Evolutionary conservation across 2,329 filamentous ascomycete species (phyloP).

Genomic region (Microascus cirrosus): DNA sequence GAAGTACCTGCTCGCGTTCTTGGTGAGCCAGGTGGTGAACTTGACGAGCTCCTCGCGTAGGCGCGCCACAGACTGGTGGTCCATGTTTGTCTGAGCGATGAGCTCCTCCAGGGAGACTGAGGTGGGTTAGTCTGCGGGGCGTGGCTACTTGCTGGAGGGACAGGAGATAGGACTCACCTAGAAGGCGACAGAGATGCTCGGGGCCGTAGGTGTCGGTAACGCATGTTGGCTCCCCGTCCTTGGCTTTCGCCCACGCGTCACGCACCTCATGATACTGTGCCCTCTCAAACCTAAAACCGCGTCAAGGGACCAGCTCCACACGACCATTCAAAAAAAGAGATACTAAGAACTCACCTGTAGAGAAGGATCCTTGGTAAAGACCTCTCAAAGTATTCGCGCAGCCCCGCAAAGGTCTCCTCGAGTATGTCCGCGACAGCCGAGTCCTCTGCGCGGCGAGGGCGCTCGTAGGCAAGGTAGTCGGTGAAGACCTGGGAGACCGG

Average conservation of each 20-base stretch:
- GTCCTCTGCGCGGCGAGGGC: slow-evolving; percentile 50
- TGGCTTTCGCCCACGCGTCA: slow-evolving; percentile 54
- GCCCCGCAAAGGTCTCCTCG: slow-evolving; percentile 75
- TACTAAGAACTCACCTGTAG: slow-evolving; percentile 47
- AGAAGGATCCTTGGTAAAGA: slow-evolving; percentile 78
- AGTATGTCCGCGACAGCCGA: slow-evolving; percentile 73
- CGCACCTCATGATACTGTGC: slow-evolving; percentile 73
- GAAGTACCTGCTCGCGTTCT: slow-evolving; percentile 69
- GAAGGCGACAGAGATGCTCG: slow-evolving; percentile 79
- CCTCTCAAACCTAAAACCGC: slow-evolving; percentile 62
- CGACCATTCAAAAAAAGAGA: neutral
- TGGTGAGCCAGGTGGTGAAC: slow-evolving; percentile 75
- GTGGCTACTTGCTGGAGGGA: neutral
- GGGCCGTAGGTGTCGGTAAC: slow-evolving; percentile 80
- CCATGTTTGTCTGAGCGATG: slow-evolving; percentile 96
- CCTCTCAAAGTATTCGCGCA: slow-evolving; percentile 92
- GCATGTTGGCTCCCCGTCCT: slow-evolving; percentile 57
- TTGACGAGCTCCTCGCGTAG: slow-evolving; percentile 82
- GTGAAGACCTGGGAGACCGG: slow-evolving; percentile 70
- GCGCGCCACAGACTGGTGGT: slow-evolving; percentile 76
- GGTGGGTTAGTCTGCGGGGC: neutral
- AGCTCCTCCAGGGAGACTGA: slow-evolving; percentile 67
- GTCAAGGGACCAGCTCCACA: neutral
- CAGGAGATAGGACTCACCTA: slow-evolving; percentile 49
- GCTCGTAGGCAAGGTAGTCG: slow-evolving; percentile 66